A percentile compares a stretch with the other conserved stretches of the same genome.
These are phyloP conservation scores for Mycena olivaceomarginata DNA, from an alignment of 768 basidiomycete genomes.

Conservation along the genomic window DNA sequence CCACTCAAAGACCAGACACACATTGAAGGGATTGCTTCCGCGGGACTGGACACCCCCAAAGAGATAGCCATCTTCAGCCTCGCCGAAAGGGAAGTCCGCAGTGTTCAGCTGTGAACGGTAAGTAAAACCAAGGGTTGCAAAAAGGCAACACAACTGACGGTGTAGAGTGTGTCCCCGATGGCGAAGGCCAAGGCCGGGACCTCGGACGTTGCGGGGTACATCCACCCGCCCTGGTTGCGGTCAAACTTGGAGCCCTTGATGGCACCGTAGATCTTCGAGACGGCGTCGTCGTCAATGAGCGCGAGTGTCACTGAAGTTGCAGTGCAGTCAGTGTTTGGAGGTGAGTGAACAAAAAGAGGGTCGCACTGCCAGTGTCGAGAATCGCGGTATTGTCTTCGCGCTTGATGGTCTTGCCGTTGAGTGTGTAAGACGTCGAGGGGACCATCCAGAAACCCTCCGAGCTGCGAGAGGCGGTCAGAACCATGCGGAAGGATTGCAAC, in stretches of 20 bases:
- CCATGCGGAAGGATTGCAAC: neutral
- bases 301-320: slow-evolving; percentile 38
- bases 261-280: slow-evolving; percentile 55
- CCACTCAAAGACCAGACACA: neutral
- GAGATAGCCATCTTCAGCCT: slow-evolving; percentile 45
- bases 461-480: slow-evolving; percentile 37
- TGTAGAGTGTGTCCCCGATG: slow-evolving; percentile 56
- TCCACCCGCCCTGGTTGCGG: slow-evolving; percentile 60
- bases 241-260: slow-evolving; percentile 59
- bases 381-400: slow-evolving; percentile 53
- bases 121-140: neutral
- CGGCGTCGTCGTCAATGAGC: slow-evolving; percentile 54
- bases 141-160: slow-evolving; percentile 20
- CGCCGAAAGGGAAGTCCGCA: slow-evolving; percentile 49
- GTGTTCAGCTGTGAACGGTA: slow-evolving; percentile 37
- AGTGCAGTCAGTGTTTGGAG: neutral
- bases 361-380: slow-evolving; percentile 60
- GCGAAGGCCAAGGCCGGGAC: slow-evolving; percentile 57
- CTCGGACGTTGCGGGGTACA: slow-evolving; percentile 55
- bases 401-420: slow-evolving; percentile 51
- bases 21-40: slow-evolving; percentile 44
- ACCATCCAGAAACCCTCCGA: slow-evolving; percentile 64
- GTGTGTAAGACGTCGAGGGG: slow-evolving; percentile 48
- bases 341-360: slow-evolving; percentile 17
- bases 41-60: slow-evolving; percentile 49